Conservation (phyloP, 768 basidiomycete species). For the Lentinula guzmanii region DNA sequence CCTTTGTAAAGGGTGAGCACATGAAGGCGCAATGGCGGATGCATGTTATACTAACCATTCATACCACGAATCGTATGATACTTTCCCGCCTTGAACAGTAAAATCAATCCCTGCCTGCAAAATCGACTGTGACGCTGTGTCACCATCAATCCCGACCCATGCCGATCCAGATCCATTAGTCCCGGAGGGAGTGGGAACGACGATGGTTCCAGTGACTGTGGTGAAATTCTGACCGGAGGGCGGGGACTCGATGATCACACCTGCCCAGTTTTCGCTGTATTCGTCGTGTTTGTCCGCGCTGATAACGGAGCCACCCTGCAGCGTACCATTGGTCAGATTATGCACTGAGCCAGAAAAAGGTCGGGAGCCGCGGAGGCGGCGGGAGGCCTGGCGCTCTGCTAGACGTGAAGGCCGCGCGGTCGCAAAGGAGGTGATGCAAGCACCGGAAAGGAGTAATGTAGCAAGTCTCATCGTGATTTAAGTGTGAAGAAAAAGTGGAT, state of each 20-base stretch:
- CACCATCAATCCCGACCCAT: background rate
- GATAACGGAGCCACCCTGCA: background rate
- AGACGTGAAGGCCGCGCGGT: background rate
- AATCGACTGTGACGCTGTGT: background rate
- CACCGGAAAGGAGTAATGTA: background rate
- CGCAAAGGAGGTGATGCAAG: background rate
- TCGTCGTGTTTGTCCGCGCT: background rate
- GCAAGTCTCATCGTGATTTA: background rate
- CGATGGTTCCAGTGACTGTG: background rate
- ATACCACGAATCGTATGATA: background rate
- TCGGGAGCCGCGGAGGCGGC: background rate
- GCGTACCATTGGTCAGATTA: background rate
- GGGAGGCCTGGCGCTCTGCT: background rate
- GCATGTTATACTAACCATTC: background rate
- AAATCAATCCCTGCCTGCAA: background rate
- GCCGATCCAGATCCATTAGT: background rate
- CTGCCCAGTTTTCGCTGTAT: background rate
- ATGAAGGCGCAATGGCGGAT: too few species aligned
- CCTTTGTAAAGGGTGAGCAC: background rate
- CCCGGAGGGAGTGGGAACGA: background rate
- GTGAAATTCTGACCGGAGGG: background rate
- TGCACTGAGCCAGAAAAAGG: background rate
- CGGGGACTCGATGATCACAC: background rate
- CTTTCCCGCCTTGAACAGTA: background rate
- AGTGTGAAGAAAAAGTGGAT: background rate